A percentile compares a stretch with the other conserved stretches of the same genome.
These are phyloP conservation scores for Kurtzmaniella quercitrusa DNA, from an alignment of 1,139 yeast species.

Conservation along the genomic window DNA sequence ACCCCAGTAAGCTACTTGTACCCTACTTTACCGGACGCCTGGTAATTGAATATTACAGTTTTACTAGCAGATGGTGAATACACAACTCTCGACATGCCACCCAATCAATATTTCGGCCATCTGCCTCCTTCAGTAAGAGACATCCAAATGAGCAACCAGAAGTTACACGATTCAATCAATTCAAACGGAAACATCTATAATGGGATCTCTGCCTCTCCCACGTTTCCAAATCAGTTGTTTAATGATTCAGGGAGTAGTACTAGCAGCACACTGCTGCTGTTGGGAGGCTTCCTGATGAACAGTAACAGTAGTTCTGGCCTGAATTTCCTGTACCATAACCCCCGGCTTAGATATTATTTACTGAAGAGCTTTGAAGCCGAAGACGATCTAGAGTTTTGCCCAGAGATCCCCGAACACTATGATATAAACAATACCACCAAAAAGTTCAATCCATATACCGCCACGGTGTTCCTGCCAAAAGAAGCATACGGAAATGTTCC, in stretches of 20 bases:
- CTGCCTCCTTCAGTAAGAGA: slow-evolving; percentile 5
- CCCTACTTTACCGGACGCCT: background rate
- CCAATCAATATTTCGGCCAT: slow-evolving; percentile 6
- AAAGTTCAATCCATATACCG: slow-evolving; percentile 59
- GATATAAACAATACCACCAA: slow-evolving; percentile 22
- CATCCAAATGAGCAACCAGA: slow-evolving; percentile 3
- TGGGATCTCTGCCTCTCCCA: slow-evolving; percentile 5
- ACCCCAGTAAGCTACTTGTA: background rate
- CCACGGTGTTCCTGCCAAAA: slow-evolving; percentile 49
- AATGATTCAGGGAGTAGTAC: background rate
- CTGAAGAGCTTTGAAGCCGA: slow-evolving; percentile 62
- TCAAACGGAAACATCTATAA: background rate
- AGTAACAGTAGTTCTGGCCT: background rate
- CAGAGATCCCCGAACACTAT: slow-evolving; percentile 40
- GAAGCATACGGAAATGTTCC: slow-evolving; percentile 5
- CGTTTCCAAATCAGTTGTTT: slow-evolving; percentile 2
- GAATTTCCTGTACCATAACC: slow-evolving; percentile 37
- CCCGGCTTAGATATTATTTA: slow-evolving; percentile 42
- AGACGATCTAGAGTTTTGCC: slow-evolving; percentile 66
- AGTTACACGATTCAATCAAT: background rate
- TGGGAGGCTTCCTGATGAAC: background rate
- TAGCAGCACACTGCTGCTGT: slow-evolving; percentile 2
- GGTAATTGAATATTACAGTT: background rate
- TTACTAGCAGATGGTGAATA: background rate
- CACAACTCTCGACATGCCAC: slow-evolving; percentile 3